Base-by-base conservation (phyloP, 805 yeast genomes). In the Candida chauliodis region DNA sequence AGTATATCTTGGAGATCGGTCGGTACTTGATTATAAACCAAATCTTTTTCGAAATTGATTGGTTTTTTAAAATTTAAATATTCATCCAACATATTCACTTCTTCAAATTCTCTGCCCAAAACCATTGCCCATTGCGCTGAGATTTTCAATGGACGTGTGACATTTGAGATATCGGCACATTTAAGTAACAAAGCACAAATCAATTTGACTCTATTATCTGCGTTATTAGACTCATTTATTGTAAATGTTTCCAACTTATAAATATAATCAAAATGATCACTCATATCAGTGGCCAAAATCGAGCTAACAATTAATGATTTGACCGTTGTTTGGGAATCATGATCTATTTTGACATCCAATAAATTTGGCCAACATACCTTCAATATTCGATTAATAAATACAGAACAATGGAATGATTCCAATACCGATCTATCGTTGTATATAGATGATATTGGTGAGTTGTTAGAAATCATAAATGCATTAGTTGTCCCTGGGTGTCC, bases 401-500 rank as follows among this genome's bases (percentile, higher is more conserved):
- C 72, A 5, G 81, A 72, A 8, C 78, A 71, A 59, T 93, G 99
- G 63, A 78, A 89, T 53, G 79, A 78, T 60, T 93, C 99, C 49
- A 93, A 69, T 2, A 85, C 83, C 6, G 91, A 81, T 37, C 76
- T 63, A 46, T 79, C 79, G 34, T 78, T 68, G 61, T 77, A 90
- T 11, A 76, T 51, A 38, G 61, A 56, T 2, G 91, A 76, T 17
- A 88, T 69, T 8, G 88, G 87, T 0, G 93, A 73, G 7, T 71
- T 56, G 49, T 77, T 56, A 42, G 75, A 67, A 17, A 69, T 63
- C 56, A 91, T 63, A 47, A 88, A 79, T 25, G 78, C 76, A 58
- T 88, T 87, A 10, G 95, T 88, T n/a, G 89, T 78, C 2, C 98
- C 99, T 0, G 98, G 98, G 59, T 93, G 99, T 16, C 96, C 95